These are phyloP conservation scores for Papiliotrema terrestris DNA, from an alignment of 1,284 basidiomycete species.

Conservation along the genomic window DNA sequence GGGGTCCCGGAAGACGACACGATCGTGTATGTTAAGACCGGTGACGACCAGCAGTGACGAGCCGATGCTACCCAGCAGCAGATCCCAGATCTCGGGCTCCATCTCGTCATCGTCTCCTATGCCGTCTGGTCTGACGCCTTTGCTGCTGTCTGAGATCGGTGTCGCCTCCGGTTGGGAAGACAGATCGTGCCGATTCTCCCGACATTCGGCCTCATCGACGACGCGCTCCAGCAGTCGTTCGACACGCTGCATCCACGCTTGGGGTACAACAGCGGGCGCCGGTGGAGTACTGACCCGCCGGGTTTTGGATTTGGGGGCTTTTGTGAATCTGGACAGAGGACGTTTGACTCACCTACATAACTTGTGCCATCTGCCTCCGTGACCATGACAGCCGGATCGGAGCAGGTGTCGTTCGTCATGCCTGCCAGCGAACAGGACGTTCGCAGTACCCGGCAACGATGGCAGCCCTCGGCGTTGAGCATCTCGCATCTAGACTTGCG, in stretches of 20 bases:
- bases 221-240: neutral
- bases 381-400: neutral
- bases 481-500: neutral
- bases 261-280: too few species aligned
- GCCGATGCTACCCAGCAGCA: neutral
- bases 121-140: too few species aligned
- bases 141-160: too few species aligned
- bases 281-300: neutral
- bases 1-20: neutral
- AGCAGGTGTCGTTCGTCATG: too few species aligned
- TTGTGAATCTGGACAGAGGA: too few species aligned
- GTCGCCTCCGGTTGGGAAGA: neutral
- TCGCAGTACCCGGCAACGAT: neutral
- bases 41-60: neutral
- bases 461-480: neutral
- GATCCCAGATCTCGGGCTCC: neutral
- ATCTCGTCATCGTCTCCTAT: neutral
- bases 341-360: too few species aligned
- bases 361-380: neutral
- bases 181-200: neutral
- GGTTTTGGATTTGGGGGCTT: neutral
- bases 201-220: neutral
- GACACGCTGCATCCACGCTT: neutral
- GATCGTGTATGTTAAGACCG: neutral
- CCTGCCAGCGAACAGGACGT: neutral